Evolutionary conservation across 2,329 filamentous ascomycete genomes (phyloP), one percentile per base, ranked within the genome.

Genomic region (Cercospora zeae-maydis): DNA sequence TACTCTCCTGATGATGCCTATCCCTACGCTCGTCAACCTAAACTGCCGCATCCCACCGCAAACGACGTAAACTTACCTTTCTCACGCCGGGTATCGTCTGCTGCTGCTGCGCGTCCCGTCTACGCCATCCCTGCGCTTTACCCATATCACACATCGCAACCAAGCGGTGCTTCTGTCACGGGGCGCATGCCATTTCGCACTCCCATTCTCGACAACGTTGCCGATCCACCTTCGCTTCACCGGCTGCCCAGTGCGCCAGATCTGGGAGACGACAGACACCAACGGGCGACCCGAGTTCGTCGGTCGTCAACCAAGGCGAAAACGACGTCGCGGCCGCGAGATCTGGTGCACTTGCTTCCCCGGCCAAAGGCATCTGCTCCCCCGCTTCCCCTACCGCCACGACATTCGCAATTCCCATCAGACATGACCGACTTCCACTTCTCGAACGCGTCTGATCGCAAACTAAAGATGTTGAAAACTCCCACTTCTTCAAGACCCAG

Each of bases 101-200:
- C 70, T 59, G 77, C 70, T 59, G 75, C 75, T 9, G 78, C 77
- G 34, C 71, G 78, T 68, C 76, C 74, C 58, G 78, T 78, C 33
- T 76, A 78, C 65, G 79, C 80, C 70, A 78, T 80, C 58, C 67
- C 78, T 33, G 72, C 75, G 45, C 75, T 65, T 52, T 76, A 75
- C 33, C 78, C 79, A 9, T 68, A 77, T 30, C 70, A 73, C 49
- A 74, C 80, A 33, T 79, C 78, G 0, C 78, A 80, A 70, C 78
- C 80, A 63, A 79, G 77, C 3, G 79, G 78, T 21, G 75, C 75
- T 47, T 80, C 79, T 45, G 75, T 78, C 7, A 74, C 78, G 8
- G 75, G 78, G 51, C 78, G 80, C 58, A 77, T 75, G 73, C 78
- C 76, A 8, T 67, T 79, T 52, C 70, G 76, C 59, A 77, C 78